Conservation (phyloP, 2,329 filamentous ascomycete genomes). For the Aspergillus quadricinctus region DNA sequence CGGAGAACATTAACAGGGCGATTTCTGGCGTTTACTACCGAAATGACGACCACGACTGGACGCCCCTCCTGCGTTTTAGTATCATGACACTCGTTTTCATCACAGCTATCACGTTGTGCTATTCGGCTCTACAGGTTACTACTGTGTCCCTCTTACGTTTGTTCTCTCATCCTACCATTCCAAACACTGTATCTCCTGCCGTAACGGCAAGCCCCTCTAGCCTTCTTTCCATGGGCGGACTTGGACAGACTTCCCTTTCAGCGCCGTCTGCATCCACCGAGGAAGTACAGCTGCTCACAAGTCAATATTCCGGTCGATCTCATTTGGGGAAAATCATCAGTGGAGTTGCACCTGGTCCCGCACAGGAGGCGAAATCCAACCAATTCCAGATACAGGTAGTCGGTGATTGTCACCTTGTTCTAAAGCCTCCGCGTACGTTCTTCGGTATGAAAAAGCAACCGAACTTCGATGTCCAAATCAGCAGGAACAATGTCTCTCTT, state of each 20-base stretch:
- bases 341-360: constrained; percentile 18
- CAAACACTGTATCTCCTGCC: constrained; percentile 14
- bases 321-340: constrained; percentile 22
- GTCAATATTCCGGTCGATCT: constrained; percentile 15
- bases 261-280: constrained; percentile 16
- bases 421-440: constrained; percentile 46
- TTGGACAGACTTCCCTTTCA: constrained; percentile 23
- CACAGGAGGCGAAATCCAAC: constrained; percentile 28
- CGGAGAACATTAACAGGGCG: constrained; percentile 23
- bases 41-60: constrained; percentile 17
- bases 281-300: constrained; percentile 14
- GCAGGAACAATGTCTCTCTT: constrained; percentile 37
- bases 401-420: constrained; percentile 50
- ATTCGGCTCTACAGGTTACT: constrained; percentile 23
- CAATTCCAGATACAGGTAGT: constrained; percentile 52
- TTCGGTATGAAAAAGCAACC: constrained; percentile 41
- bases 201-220: constrained; percentile 17
- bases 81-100: constrained; percentile 24
- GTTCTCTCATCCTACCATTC: constrained; percentile 20
- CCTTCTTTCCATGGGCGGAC: constrained; percentile 14
- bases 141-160: constrained; percentile 22
- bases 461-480: constrained; percentile 48
- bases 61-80: constrained; percentile 25
- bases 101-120: constrained; percentile 28
- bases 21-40: constrained; percentile 21